A percentile compares a stretch with the other conserved stretches of the same genome.
phyloP scores from a whole-genome alignment of 2,329 filamentous ascomycete genomes.

The Diaporthe aspalathi region DNA sequence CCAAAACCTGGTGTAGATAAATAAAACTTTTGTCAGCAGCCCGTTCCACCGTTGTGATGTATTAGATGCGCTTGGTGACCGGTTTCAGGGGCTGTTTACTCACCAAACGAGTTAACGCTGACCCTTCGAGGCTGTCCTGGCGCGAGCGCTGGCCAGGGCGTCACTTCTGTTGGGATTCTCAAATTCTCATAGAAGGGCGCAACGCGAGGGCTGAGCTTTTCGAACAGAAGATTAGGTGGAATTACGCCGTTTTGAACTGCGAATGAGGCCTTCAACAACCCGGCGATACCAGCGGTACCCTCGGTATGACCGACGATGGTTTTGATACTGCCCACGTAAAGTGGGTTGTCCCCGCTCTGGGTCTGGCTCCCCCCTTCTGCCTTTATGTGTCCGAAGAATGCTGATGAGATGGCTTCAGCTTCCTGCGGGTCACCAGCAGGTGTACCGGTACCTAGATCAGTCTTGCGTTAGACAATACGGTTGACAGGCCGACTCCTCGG shows the following conservation, averaged over 20 bases:
- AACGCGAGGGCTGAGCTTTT: conserved; percentile 51
- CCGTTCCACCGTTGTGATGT: too few species aligned
- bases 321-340: conserved; percentile 49
- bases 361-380: background rate
- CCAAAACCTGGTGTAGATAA: too few species aligned
- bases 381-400: conserved; percentile 44
- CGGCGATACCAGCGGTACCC: conserved; percentile 55
- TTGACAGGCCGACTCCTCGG: too few species aligned
- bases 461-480: too few species aligned
- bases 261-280: conserved; percentile 52
- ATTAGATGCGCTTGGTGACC: too few species aligned
- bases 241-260: conserved; percentile 50
- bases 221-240: conserved; percentile 52
- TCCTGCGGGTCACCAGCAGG: conserved; percentile 45
- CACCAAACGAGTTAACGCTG: too few species aligned
- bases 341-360: background rate
- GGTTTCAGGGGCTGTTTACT: too few species aligned
- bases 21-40: too few species aligned
- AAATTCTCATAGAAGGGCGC: conserved; percentile 44
- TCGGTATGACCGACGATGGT: conserved; percentile 56
- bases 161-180: conserved; percentile 35
- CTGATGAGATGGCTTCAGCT: conserved; percentile 48
- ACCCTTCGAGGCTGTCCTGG: conserved; percentile 46
- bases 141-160: conserved; percentile 24
- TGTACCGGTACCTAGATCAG: conserved; percentile 43